Percentiles rank a stretch among this genome's conserved stretches.
These are phyloP conservation scores for Apiotrichum siamense DNA, from an alignment of 1,284 basidiomycete species.

Conservation along the genomic window DNA sequence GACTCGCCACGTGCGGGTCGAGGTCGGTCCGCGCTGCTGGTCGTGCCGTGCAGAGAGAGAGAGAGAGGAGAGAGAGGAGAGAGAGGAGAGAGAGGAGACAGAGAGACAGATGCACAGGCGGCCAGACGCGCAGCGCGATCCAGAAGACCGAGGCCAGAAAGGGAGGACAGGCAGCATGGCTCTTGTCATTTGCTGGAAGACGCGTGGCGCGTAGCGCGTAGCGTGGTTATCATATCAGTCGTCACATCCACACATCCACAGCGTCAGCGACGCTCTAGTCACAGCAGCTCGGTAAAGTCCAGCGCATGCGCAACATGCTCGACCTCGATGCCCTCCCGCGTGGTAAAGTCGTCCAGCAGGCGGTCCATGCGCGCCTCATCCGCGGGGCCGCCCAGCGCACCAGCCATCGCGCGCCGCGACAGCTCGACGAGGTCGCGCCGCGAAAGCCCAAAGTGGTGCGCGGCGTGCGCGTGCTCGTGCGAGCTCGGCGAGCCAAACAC, in stretches of 20 bases:
- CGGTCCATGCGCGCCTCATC: conserved; percentile 2
- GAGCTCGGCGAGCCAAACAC: conserved; percentile 24
- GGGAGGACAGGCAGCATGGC: too few relatives aligned
- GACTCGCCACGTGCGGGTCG: too few relatives aligned
- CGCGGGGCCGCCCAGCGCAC: conserved; percentile 14
- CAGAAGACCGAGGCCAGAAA: too few relatives aligned
- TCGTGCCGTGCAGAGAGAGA: too few relatives aligned
- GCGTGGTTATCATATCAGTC: neutral
- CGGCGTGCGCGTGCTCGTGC: conserved; percentile 24
- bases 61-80: too few relatives aligned
- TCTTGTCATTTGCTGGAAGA: too few relatives aligned
- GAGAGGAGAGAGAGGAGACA: too few relatives aligned
- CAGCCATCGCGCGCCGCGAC: conserved; percentile 17
- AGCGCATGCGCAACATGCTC: neutral
- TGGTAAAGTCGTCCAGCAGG: conserved; percentile 6
- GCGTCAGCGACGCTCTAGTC: neutral
- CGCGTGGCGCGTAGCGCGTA: too few relatives aligned
- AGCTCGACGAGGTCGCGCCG: conserved; percentile 21
- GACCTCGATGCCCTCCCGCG: conserved; percentile 3
- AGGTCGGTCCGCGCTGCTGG: too few relatives aligned
- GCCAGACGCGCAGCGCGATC: too few relatives aligned
- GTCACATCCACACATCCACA: neutral
- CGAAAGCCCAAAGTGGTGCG: conserved; percentile 22
- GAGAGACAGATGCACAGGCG: too few relatives aligned
- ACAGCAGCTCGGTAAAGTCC: neutral